Conservation (phyloP, 148 eudicot genomes). For the Tetragonia tetragonoides region DNA sequence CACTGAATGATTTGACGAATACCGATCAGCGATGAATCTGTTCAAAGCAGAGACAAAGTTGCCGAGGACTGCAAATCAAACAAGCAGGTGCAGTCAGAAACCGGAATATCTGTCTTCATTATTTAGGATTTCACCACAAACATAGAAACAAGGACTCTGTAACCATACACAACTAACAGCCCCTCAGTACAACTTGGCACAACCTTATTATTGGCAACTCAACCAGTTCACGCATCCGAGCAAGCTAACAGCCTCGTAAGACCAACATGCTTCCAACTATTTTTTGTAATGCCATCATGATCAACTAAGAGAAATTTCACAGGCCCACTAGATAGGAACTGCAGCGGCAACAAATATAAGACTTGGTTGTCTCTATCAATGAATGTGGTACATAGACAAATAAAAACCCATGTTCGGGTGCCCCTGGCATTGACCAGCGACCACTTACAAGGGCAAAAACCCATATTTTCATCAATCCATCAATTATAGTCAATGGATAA, state of each 20-base stretch:
- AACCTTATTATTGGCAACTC: background rate
- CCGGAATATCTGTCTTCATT: background rate
- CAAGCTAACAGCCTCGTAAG: background rate
- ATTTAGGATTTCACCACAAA: background rate
- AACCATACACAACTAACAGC: background rate
- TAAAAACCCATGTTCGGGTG: background rate
- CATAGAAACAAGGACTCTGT: background rate
- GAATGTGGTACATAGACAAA: background rate
- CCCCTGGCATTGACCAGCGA: background rate
- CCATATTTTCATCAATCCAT: no score
- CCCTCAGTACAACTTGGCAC: background rate
- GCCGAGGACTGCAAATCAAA: constrained; percentile 68
- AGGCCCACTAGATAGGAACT: background rate
- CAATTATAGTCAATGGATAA: no score
- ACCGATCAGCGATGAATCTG: constrained; percentile 68
- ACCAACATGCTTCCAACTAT: background rate
- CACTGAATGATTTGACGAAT: constrained; percentile 57
- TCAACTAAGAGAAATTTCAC: background rate
- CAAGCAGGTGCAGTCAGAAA: constrained; percentile 18
- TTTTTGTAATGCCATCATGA: background rate
- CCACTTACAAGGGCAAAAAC: background rate
- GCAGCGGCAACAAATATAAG: background rate
- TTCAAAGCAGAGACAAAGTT: constrained; percentile 81
- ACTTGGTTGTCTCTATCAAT: background rate
- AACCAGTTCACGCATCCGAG: background rate